phyloP scores from a whole-genome alignment of 768 basidiomycete genomes.

The Suillus alpinus region DNA sequence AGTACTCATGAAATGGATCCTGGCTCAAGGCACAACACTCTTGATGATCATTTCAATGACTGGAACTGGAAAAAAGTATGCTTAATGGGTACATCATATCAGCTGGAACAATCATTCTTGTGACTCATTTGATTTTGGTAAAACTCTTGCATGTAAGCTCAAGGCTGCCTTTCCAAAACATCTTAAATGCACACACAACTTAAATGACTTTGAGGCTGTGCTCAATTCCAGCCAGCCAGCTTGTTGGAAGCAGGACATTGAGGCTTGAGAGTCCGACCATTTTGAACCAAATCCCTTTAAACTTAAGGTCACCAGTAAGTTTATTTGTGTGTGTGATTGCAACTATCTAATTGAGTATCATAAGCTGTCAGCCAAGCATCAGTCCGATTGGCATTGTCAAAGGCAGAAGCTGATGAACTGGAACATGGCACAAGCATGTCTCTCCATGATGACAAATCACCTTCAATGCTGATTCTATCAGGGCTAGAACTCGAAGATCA shows the following conservation, averaged over 20 bases:
- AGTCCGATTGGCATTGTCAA: constrained; percentile 6
- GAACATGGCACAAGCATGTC: background rate
- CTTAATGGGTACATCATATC: constrained; percentile 20
- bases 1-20: constrained; percentile 36
- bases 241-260: constrained; percentile 15
- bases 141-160: background rate
- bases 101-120: background rate
- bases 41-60: constrained; percentile 34
- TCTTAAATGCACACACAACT: background rate
- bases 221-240: background rate
- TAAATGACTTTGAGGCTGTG: constrained; percentile 4
- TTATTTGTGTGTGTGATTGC: background rate
- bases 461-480: constrained; percentile 5
- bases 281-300: constrained; percentile 23
- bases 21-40: constrained; percentile 27
- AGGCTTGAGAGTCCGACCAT: constrained; percentile 23
- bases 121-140: background rate
- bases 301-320: background rate
- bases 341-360: background rate
- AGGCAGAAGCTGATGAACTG: constrained; percentile 3
- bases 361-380: constrained; percentile 1
- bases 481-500: constrained; percentile 17
- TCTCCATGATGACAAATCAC: constrained; percentile 7
- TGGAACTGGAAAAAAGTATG: constrained; percentile 32
- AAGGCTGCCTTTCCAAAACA: background rate